phyloP scores from a whole-genome alignment of 345 rosid genomes.

The Camelina laxa region DNA sequence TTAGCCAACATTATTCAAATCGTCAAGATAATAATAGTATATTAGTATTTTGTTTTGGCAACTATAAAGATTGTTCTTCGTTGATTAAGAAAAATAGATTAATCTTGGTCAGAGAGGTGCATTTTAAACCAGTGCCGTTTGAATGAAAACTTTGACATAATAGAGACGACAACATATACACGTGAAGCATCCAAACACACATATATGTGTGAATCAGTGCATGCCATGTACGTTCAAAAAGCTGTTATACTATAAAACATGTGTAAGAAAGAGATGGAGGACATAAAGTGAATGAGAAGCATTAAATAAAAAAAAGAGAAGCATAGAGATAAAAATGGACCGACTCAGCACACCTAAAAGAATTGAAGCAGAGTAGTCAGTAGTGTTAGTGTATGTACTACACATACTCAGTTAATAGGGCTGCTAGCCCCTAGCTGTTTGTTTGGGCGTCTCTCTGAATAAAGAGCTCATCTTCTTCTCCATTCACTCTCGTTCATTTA shows the following conservation, averaged over 20 bases:
- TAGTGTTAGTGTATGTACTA: background rate
- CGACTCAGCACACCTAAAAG: background rate
- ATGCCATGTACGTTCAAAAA: slow-evolving; percentile 39
- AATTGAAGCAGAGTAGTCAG: background rate
- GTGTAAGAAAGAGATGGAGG: slow-evolving; percentile 21
- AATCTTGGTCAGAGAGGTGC: background rate
- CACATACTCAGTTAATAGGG: slow-evolving; percentile 25
- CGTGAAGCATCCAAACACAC: slow-evolving; percentile 29
- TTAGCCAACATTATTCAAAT: slow-evolving; percentile 13
- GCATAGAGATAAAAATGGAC: slow-evolving; percentile 23
- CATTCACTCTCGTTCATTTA: slow-evolving; percentile 19
- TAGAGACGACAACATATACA: background rate
- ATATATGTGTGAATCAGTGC: slow-evolving; percentile 39
- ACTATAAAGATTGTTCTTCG: background rate
- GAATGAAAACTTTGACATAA: slow-evolving; percentile 18
- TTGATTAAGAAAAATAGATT: background rate
- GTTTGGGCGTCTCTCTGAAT: slow-evolving; percentile 20
- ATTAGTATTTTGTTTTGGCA: background rate
- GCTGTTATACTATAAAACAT: slow-evolving; percentile 27
- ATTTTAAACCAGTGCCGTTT: background rate
- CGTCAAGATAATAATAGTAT: background rate
- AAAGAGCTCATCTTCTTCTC: slow-evolving; percentile 23
- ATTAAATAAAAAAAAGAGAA: background rate
- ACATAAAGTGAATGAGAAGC: slow-evolving; percentile 25
- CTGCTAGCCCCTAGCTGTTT: slow-evolving; percentile 32